Evolutionary conservation across 371 early-diverging fungal genomes (phyloP).

Genomic region (Mucor velutinosus): DNA sequence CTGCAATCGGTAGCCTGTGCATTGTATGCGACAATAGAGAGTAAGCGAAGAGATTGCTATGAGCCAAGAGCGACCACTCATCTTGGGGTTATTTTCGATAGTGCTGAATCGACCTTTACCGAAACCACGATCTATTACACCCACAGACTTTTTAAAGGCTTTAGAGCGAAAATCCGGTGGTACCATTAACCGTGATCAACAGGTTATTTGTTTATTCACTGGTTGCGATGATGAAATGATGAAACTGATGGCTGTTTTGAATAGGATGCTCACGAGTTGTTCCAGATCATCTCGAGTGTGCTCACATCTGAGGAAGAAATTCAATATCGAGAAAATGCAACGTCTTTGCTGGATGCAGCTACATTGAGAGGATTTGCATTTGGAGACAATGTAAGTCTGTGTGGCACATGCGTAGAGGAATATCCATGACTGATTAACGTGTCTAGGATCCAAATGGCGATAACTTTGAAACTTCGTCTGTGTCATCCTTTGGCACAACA

Average conservation of each 20-base stretch:
- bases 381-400: constrained; percentile 19
- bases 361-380: constrained; percentile 27
- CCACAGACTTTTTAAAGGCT: constrained; percentile 41
- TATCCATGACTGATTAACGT: no score
- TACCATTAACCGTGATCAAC: constrained; percentile 48
- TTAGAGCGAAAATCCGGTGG: constrained; percentile 49
- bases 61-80: not conserved
- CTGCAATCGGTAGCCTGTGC: constrained; percentile 54
- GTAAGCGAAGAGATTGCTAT: constrained; percentile 16
- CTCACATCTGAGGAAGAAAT: constrained; percentile 73
- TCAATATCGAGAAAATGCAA: constrained; percentile 40
- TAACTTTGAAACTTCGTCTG: constrained; percentile 49
- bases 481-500: constrained; percentile 49
- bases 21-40: constrained; percentile 53
- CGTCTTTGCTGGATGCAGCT: constrained; percentile 45
- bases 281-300: constrained; percentile 83
- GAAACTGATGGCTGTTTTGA: not conserved
- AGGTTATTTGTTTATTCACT: constrained; percentile 15
- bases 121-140: constrained; percentile 38
- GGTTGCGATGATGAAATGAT: not conserved
- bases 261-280: constrained; percentile 94
- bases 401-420: not conserved
- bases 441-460: constrained; percentile 37
- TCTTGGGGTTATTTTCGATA: not conserved
- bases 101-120: constrained; percentile 50